These are phyloP conservation scores for Zoysia pacifica DNA, from an alignment of 176 grass and related monocot species.

Conservation along the genomic window DNA sequence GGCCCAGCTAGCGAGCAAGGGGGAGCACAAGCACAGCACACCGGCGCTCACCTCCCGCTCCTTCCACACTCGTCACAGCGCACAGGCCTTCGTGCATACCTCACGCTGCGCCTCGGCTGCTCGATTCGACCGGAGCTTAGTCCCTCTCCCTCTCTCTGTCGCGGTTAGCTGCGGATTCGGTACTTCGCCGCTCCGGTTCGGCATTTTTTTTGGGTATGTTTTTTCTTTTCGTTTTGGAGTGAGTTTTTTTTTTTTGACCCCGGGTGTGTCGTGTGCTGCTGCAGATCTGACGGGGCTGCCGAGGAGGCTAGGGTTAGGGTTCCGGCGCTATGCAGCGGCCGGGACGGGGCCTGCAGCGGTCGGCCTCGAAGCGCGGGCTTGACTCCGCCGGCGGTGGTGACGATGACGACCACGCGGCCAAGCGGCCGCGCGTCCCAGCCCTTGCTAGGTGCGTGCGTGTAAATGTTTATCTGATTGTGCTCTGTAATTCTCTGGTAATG, in stretches of 20 bases:
- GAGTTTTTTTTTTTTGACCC: neutral
- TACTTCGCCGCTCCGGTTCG: neutral
- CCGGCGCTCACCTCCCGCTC: neutral
- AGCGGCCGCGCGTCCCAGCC: constrained; percentile 57
- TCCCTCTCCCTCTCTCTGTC: neutral
- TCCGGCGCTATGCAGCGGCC: constrained; percentile 49
- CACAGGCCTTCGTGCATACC: constrained; percentile 10
- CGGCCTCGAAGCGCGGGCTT: constrained; percentile 56
- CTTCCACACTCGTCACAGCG: constrained; percentile 6
- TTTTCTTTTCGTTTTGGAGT: neutral
- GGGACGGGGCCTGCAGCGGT: constrained; percentile 45
- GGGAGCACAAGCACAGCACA: constrained; percentile 16
- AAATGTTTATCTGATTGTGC: neutral
- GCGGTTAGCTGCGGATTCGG: constrained; percentile 14
- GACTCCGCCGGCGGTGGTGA: constrained; percentile 37
- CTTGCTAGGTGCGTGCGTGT: constrained; percentile 46
- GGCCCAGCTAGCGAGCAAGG: constrained; percentile 32
- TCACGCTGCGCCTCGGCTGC: neutral
- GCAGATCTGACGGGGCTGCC: constrained; percentile 51
- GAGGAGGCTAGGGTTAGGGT: constrained; percentile 16
- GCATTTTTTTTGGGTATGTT: too few species aligned
- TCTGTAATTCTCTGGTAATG: neutral
- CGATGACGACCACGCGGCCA: constrained; percentile 53
- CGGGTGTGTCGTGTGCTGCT: constrained; percentile 20
- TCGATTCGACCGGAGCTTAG: neutral